These are phyloP conservation scores for Aspergillus chevalieri DNA, from an alignment of 2,329 filamentous ascomycete genomes.

Conservation along the genomic window DNA sequence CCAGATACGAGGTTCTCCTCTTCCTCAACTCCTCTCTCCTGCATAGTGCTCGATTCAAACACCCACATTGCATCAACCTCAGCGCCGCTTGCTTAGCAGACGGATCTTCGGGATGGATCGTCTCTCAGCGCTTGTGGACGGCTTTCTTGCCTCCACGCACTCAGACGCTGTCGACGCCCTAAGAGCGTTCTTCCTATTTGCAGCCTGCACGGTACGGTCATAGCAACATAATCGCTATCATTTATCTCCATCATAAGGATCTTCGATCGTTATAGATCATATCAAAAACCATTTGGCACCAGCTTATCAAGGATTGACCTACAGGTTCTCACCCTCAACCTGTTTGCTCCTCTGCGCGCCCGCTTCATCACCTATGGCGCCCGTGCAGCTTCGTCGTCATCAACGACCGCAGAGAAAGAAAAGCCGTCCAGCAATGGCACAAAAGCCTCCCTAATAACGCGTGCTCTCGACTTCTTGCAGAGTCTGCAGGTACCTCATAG, in stretches of 20 bases:
- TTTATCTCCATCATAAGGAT: not conserved
- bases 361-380: constrained; percentile 59
- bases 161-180: constrained; percentile 31
- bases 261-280: not conserved
- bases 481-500: constrained; percentile 68
- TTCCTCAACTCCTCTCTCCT: not conserved
- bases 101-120: constrained; percentile 8
- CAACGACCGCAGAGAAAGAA: constrained; percentile 11
- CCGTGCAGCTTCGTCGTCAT: constrained; percentile 35
- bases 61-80: no score
- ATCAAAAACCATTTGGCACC: constrained; percentile 39
- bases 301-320: not conserved
- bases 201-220: constrained; percentile 32
- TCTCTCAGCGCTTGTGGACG: constrained; percentile 8
- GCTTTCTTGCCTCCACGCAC: constrained; percentile 9
- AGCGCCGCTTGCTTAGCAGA: not conserved
- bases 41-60: no score
- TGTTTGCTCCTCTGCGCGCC: constrained; percentile 44
- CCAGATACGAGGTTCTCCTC: not conserved
- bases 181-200: constrained; percentile 32
- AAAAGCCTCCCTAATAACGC: constrained; percentile 9
- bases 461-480: constrained; percentile 47
- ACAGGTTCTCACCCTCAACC: constrained; percentile 34
- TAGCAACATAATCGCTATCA: not conserved
- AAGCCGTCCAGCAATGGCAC: constrained; percentile 5